A percentile compares a stretch with the other conserved stretches of the same genome.
These are phyloP conservation scores for Lithospermum erythrorhizon DNA, from an alignment of 257 asterid species.

Conservation along the genomic window DNA sequence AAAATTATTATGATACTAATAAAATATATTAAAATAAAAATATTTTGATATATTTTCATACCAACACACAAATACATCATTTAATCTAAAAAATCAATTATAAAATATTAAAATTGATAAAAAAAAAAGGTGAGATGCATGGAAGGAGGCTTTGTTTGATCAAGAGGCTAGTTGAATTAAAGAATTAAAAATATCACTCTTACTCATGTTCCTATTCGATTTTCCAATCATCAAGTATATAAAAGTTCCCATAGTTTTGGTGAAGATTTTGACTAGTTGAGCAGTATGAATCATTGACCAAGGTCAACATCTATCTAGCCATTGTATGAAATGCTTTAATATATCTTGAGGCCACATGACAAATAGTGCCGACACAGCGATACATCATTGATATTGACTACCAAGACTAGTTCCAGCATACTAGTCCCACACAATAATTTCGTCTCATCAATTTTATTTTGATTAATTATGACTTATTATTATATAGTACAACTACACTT, in stretches of 20 bases:
- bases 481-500: too few species aligned
- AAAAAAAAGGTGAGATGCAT: too few species aligned
- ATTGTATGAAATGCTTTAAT: too few species aligned
- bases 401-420: neutral
- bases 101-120: too few species aligned
- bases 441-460: too few species aligned
- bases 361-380: neutral
- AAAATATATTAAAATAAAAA: too few species aligned
- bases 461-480: too few species aligned
- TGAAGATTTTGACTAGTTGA: neutral
- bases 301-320: neutral
- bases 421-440: neutral
- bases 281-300: neutral
- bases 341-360: neutral
- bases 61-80: too few species aligned
- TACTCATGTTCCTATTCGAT: neutral
- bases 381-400: constrained; percentile 4
- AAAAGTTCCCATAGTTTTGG: neutral
- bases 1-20: too few species aligned
- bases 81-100: too few species aligned
- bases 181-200: neutral
- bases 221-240: neutral
- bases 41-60: too few species aligned
- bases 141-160: too few species aligned
- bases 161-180: neutral